These are phyloP conservation scores for Mollisia scopiformis DNA, from an alignment of 2,329 filamentous ascomycete species.

Conservation along the genomic window DNA sequence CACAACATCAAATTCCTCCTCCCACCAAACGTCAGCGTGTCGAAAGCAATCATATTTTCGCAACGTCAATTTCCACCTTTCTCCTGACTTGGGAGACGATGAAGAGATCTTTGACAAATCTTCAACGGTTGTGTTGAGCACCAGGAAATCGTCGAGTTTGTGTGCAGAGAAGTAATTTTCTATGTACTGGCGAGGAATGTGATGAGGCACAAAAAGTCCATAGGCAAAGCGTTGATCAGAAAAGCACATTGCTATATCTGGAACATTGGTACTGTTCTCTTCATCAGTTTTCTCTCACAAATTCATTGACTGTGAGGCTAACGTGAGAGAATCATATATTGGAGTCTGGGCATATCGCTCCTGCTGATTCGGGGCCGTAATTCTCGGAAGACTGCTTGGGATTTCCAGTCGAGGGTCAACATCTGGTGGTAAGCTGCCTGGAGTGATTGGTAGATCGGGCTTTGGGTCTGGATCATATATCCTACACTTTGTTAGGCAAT, in stretches of 20 bases:
- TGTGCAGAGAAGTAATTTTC: constrained; percentile 58
- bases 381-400: constrained; percentile 45
- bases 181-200: constrained; percentile 57
- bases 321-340: constrained; percentile 55
- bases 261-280: constrained; percentile 53
- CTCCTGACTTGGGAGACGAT: constrained; percentile 16
- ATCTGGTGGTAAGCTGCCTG: constrained; percentile 48
- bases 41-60: constrained; percentile 47
- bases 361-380: constrained; percentile 44
- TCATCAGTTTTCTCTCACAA: background rate
- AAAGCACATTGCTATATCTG: constrained; percentile 58
- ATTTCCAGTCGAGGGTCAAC: constrained; percentile 50
- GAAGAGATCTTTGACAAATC: constrained; percentile 43
- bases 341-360: constrained; percentile 52
- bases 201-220: constrained; percentile 58
- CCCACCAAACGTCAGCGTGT: constrained; percentile 55
- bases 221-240: constrained; percentile 56
- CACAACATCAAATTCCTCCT: constrained; percentile 66
- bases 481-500: constrained; percentile 49
- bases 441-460: constrained; percentile 39
- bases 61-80: constrained; percentile 50
- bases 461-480: constrained; percentile 52
- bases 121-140: constrained; percentile 55
- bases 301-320: constrained; percentile 24
- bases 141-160: constrained; percentile 47